Evolutionary conservation across 1,284 basidiomycete genomes (phyloP).

Genomic region (Fomitopsis palustris): DNA sequence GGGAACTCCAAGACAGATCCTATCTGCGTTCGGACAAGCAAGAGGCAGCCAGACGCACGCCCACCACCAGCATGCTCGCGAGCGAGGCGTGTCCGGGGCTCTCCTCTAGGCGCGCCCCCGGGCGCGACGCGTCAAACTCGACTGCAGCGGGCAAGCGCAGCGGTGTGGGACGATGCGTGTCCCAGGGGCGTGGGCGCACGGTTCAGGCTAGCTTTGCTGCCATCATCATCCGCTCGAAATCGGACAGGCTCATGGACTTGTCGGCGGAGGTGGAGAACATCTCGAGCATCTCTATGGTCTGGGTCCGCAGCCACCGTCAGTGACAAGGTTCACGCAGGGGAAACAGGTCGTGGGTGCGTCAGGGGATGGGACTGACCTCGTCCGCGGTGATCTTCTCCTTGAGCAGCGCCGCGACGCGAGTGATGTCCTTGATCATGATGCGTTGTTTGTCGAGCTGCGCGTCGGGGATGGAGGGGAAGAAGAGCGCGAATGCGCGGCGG

Average conservation of each 20-base stretch:
- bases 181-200: not conserved
- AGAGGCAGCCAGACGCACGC: no score
- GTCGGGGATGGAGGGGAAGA: conserved; percentile 52
- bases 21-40: no score
- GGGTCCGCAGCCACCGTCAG: not conserved
- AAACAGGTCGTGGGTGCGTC: not conserved
- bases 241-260: conserved; percentile 59
- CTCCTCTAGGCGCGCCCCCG: no score
- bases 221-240: conserved; percentile 74
- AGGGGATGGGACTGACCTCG: conserved; percentile 44
- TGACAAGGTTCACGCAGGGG: not conserved
- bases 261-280: conserved; percentile 65
- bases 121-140: no score
- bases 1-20: no score
- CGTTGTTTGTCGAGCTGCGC: conserved; percentile 44
- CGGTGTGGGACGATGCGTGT: no score
- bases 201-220: conserved; percentile 40
- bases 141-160: no score
- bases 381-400: conserved; percentile 69
- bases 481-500: conserved; percentile 58
- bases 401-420: conserved; percentile 49
- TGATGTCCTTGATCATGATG: conserved; percentile 64
- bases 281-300: conserved; percentile 76
- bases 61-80: no score
- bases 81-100: no score